Conservation (phyloP, 1,139 yeast genomes). For the Arxiozyma telluris region DNA sequence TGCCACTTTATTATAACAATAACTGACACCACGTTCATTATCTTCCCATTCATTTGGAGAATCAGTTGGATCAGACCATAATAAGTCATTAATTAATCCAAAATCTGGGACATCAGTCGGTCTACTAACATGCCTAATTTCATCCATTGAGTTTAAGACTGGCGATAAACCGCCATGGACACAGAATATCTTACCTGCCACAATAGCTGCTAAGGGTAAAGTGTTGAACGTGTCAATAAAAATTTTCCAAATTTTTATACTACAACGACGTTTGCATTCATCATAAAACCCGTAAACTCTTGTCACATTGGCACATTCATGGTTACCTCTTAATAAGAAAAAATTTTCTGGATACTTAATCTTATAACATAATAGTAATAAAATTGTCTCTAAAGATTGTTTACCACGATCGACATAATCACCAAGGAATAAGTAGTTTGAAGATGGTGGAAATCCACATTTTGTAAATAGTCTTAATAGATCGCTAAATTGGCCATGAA, state of each 20-base stretch:
- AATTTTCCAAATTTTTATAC: constrained; percentile 86
- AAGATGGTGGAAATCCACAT: constrained; percentile 97
- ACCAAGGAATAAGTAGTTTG: constrained; percentile 85
- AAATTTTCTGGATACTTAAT: constrained; percentile 95
- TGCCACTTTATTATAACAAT: constrained; percentile 87
- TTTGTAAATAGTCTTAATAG: constrained; percentile 82
- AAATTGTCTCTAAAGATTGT: constrained; percentile 84
- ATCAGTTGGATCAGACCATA: constrained; percentile 97
- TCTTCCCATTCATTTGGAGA: constrained; percentile 96
- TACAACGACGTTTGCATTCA: constrained; percentile 90
- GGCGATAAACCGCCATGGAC: constrained; percentile 97
- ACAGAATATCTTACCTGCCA: constrained; percentile 92
- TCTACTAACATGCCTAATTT: constrained; percentile 79
- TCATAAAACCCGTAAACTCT: constrained; percentile 94
- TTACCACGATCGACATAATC: constrained; percentile 97
- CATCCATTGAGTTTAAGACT: constrained; percentile 81
- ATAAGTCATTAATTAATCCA: constrained; percentile 80
- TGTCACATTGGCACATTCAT: constrained; percentile 94
- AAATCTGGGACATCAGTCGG: constrained; percentile 98
- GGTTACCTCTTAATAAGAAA: constrained; percentile 86
- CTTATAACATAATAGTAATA: constrained; percentile 78
- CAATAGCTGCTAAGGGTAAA: constrained; percentile 89
- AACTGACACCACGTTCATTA: constrained; percentile 95
- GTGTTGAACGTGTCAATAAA: constrained; percentile 93
- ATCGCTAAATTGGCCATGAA: constrained; percentile 94